Evolutionary conservation across 2,329 filamentous ascomycete genomes (phyloP), one percentile per base, ranked within the genome.

Genomic region (Ceratocystis variospora): DNA sequence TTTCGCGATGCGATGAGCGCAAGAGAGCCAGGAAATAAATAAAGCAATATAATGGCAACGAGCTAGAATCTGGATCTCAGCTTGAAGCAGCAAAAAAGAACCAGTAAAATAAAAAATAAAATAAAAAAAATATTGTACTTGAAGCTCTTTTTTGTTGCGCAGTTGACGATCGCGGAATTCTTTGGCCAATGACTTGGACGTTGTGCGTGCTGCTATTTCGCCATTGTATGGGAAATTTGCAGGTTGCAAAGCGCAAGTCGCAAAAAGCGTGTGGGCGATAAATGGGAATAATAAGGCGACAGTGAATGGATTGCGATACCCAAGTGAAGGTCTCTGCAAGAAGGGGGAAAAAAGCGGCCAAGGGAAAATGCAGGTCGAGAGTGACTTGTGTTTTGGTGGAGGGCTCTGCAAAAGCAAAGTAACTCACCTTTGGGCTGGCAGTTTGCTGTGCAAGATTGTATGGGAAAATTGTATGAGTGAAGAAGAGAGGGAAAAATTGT

Each of bases 391-490:
- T 68, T 67, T 70, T 66, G 67, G 69, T 65, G 68, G 69, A 68
- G 71, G 71, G 71, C 69, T 70, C 71, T 68, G 70, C 68, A 69
- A 72, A 74, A 70, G 63, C 64, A 70, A 81, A 71, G 81, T 83
- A 84, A 37, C 82, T 84, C 78, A 84, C 82, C 5, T 25, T 31
- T 76, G 72, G 71, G 74, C 75, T 74, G 73, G 77, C 79, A 80
- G 78, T 80, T 79, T 79, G 78, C 76, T 77, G 79, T 73, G 73
- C 74, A 72, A 75, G 75, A 78, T 81, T 80, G 74, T 77, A 76
- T 80, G 79, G 77, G 77, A 79, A 77, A 77, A 80, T 82, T 83
- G 81, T 83, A 83, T 83, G 81, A 79, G 80, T 81, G 77, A 79
- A 78, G 76, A 77, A 80, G 79, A 81, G 79, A 79, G 77, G 74